Conservation (phyloP, 2,329 filamentous ascomycete genomes). For the Curvularia sp. region DNA sequence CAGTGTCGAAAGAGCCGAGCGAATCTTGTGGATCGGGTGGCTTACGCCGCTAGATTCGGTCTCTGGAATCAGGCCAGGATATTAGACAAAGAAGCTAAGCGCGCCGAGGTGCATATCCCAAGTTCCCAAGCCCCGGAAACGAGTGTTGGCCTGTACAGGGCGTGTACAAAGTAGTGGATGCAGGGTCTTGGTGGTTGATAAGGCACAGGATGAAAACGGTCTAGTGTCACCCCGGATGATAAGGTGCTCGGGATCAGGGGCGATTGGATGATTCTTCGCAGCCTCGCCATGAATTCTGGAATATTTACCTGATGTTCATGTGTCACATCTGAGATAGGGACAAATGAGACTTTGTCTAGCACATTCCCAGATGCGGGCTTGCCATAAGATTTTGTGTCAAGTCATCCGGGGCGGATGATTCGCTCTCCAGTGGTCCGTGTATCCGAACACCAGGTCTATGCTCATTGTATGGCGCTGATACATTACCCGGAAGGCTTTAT, state of each 20-base stretch:
- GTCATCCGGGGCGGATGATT: slow-evolving; percentile 27
- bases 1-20: slow-evolving; percentile 24
- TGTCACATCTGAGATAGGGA: slow-evolving; percentile 25
- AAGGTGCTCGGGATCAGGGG: slow-evolving; percentile 24
- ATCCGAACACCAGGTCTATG: slow-evolving; percentile 32
- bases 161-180: slow-evolving; percentile 23
- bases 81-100: slow-evolving; percentile 13
- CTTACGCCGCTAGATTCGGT: slow-evolving; percentile 14
- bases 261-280: slow-evolving; percentile 21
- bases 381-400: slow-evolving; percentile 23
- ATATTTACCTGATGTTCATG: slow-evolving; percentile 32
- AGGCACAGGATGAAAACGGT: slow-evolving; percentile 20
- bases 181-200: slow-evolving; percentile 27
- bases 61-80: slow-evolving; percentile 15
- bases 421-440: slow-evolving; percentile 26
- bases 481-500: slow-evolving; percentile 3
- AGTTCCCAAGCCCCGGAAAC: slow-evolving; percentile 20
- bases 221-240: slow-evolving; percentile 24
- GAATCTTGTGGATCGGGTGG: slow-evolving; percentile 16
- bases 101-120: slow-evolving; percentile 16
- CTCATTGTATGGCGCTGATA: slow-evolving; percentile 10
- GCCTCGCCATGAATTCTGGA: slow-evolving; percentile 18
- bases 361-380: slow-evolving; percentile 19
- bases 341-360: slow-evolving; percentile 25
- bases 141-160: slow-evolving; percentile 11